phyloP scores from a whole-genome alignment of 352 stramenopile genomes.

The Elongisporangium undulatum region DNA sequence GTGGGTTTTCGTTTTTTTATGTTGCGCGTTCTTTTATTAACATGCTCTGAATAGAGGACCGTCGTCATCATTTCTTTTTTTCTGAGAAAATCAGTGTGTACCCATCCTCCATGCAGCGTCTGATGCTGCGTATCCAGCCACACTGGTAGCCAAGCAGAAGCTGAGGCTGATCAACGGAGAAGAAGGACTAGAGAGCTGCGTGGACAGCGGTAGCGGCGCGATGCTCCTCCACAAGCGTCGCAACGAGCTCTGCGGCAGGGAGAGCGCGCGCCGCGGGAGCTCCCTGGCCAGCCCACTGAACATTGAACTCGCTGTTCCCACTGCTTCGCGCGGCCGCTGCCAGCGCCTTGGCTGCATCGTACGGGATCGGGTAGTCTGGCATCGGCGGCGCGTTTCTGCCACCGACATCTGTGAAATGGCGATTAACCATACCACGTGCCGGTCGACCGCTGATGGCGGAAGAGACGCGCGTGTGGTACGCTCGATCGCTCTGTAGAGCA shows the following conservation, averaged over 20 bases:
- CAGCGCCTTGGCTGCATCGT: conserved; percentile 4
- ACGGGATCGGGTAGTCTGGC: conserved; percentile 3
- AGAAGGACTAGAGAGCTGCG: background rate
- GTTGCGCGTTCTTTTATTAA: background rate
- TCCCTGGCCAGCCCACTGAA: conserved; percentile 1
- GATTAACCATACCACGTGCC: background rate
- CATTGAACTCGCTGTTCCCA: background rate
- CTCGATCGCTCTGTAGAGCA: conserved; percentile 12
- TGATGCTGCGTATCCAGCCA: background rate
- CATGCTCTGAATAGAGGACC: background rate
- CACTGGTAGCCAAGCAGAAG: background rate
- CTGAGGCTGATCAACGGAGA: background rate
- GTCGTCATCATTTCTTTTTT: background rate
- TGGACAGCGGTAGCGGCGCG: background rate
- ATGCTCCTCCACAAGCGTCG: background rate
- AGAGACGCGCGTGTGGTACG: conserved; percentile 21
- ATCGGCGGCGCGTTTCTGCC: background rate
- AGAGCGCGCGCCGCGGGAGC: background rate
- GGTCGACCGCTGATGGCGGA: conserved; percentile 8
- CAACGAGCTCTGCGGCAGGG: conserved; percentile 1
- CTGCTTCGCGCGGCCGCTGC: background rate
- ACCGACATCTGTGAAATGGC: background rate
- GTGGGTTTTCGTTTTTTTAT: background rate
- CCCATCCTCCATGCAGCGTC: background rate
- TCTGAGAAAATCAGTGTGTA: background rate